Evolutionary conservation across 768 basidiomycete species (phyloP), one percentile per base, ranked within the genome.

Genomic region (Tylopilus rubrobrunneus): DNA sequence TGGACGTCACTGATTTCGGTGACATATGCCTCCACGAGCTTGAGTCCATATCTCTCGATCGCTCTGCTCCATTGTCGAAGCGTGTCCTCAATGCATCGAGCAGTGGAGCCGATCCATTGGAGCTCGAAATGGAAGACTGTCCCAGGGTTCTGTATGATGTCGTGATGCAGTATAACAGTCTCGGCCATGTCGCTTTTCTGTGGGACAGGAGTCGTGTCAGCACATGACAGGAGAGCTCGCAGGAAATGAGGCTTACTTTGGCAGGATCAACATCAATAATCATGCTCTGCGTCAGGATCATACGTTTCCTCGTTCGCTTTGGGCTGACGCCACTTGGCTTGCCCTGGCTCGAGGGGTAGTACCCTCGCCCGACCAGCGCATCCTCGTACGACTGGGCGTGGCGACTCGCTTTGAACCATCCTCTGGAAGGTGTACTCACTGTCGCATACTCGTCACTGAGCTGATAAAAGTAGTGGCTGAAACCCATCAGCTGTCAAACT

Each of bases 111-210:
- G 39, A 98, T 87, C 96, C 97, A 99, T 56, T 96, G 91, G 28
- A 99, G 77, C 70, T 99, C 95, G 62, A 98, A 94, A 69, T 98
- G 96, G 73, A 97, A 97, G 54, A 89, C 91, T 28, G 88, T 96
- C n/a, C 78, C 82, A 0, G 92, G 89, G 64, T 98, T 98, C 69
- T 98, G 96, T 49, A 96, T 89, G 52, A 97, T 83, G 71, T 98
- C 97, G 69, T 95, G 85, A 67, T 98, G 95, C 25, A 98, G 76
- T 29, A 95, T 79, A 17, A 91, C 89, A 3, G 85, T 81, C 70
- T 97, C 94, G 1, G 92, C 89, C 62, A 92, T 87, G 67, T 91
- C 87, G 63, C 90, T 93, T 71, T 80, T 80, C 86, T 89, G 71
- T n/a, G 40, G 45, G 28, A 40, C 11, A 37, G 11, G n/a, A 7